These are phyloP conservation scores for Aspergillus indologenus DNA, from an alignment of 495 filamentous ascomycete species.

Conservation along the genomic window DNA sequence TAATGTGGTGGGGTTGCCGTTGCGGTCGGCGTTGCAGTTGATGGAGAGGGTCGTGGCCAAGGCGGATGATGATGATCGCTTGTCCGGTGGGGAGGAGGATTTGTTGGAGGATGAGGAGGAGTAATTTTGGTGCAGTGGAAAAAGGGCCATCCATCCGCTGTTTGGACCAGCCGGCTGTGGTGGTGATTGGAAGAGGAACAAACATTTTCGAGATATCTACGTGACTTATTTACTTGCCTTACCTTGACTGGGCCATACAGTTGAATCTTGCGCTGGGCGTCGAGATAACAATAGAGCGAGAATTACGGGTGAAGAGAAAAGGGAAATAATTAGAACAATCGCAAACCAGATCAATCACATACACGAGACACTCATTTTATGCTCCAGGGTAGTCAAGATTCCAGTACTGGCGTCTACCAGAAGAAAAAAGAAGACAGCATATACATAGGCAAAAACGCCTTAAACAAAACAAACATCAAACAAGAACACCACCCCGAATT, in stretches of 20 bases:
- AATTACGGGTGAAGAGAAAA: too few relatives aligned
- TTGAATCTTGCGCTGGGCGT: conserved; percentile 10
- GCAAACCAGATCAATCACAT: neutral
- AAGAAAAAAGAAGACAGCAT: conserved; percentile 33
- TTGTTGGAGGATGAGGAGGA: conserved; percentile 23
- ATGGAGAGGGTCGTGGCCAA: conserved; percentile 75
- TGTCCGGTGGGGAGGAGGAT: conserved; percentile 35
- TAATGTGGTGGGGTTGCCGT: conserved; percentile 93
- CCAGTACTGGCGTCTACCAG: conserved; percentile 25
- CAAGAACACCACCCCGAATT: conserved; percentile 26
- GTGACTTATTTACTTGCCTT: too few relatives aligned
- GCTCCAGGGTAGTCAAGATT: conserved; percentile 18
- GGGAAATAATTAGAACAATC: too few relatives aligned
- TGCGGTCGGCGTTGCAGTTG: conserved; percentile 73
- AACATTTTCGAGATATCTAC: neutral
- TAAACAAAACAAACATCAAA: conserved; percentile 23
- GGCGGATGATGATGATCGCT: conserved; percentile 53
- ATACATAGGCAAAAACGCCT: conserved; percentile 43
- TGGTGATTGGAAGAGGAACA: too few relatives aligned
- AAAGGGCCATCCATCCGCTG: too few relatives aligned
- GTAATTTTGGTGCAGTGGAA: too few relatives aligned
- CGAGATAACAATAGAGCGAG: neutral
- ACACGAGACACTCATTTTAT: conserved; percentile 11
- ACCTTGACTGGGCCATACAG: neutral
- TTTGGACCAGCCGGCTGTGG: too few relatives aligned